Evolutionary conservation across 257 asterid genomes (phyloP).

Genomic region (Petunia axillaris): DNA sequence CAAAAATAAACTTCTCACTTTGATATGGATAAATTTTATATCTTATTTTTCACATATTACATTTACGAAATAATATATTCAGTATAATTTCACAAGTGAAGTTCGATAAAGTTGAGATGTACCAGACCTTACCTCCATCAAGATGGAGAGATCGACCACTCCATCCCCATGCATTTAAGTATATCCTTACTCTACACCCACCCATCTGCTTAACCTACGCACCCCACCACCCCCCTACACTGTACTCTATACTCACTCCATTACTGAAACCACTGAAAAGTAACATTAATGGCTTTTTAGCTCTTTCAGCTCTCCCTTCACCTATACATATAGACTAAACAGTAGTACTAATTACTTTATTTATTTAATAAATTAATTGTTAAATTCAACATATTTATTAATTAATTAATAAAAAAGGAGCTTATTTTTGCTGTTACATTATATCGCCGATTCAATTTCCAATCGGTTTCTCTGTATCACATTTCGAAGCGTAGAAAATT

Average conservation of each 20-base stretch:
- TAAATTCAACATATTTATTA: not conserved
- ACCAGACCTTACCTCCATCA: no score
- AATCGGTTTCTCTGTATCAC: conserved; percentile 49
- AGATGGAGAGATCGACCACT: no score
- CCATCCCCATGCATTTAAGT: conserved; percentile 47
- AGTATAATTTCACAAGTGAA: no score
- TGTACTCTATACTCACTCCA: conserved; percentile 40
- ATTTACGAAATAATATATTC: no score
- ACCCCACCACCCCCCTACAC: conserved; percentile 38
- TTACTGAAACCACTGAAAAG: conserved; percentile 33
- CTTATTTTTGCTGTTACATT: conserved; percentile 9
- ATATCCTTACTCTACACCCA: conserved; percentile 24
- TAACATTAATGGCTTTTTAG: conserved; percentile 50
- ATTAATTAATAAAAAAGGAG: not conserved
- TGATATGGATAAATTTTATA: no score
- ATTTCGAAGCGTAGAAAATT: conserved; percentile 22
- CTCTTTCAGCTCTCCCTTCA: conserved; percentile 26
- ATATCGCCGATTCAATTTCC: conserved; percentile 62
- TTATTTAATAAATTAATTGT: not conserved
- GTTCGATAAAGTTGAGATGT: no score
- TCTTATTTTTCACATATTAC: no score
- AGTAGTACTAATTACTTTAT: not conserved
- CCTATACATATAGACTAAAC: conserved; percentile 35
- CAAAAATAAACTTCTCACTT: no score
- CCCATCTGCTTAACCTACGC: conserved; percentile 60